Base-by-base conservation (phyloP, 768 basidiomycete species). In the Kwoniella dejecticola region DNA sequence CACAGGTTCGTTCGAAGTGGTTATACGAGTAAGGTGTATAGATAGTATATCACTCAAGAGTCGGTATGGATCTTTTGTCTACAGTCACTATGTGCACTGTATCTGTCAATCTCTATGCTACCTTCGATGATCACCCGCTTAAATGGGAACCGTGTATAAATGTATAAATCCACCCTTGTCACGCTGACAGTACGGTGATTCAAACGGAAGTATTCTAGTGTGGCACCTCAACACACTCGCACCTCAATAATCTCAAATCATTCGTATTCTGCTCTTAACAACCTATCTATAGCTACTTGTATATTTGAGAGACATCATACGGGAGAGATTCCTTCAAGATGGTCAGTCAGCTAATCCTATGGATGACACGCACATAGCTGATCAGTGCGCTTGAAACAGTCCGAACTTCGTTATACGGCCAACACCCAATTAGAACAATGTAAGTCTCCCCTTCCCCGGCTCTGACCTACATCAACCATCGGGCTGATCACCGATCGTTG, bases 351-450 rank as follows among this genome's bases (percentile, higher is more conserved):
- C 41, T 42, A 11, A 13, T 19, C 17, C 8, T 38, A 8, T 8
- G 17, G 8, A 38, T 17, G 17, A 8, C 36, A 17, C 8, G 36
- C 36, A 8, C 36, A 38, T 38, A 38, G 36, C 8, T n/a, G n/a
- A n/a, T n/a, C n/a, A n/a, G n/a, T n/a, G n/a, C n/a, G n/a, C n/a
- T n/a, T n/a, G n/a, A n/a, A n/a, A n/a, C n/a, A 89, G 52, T 93
- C 90, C 40, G 94, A 98, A 79, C 83, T 96, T 4, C 84, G 94
- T 71, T 96, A 97, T 76, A 97, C 94, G 0, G 92, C 91, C 15
- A 98, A 95, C 77, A 94, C 94, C 12, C 94, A 98, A 79, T 81
- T 94, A 26, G 92, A 96, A 79, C 93, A 96, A 80, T 81, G 94
- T 95, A 72, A 79, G 91, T 84, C 17, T 23, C n/a, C 11, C 31